A percentile compares a stretch with the other conserved stretches of the same genome.
These are phyloP conservation scores for Triticum timopheevii DNA, from an alignment of 176 grass and related monocot species.

Conservation along the genomic window DNA sequence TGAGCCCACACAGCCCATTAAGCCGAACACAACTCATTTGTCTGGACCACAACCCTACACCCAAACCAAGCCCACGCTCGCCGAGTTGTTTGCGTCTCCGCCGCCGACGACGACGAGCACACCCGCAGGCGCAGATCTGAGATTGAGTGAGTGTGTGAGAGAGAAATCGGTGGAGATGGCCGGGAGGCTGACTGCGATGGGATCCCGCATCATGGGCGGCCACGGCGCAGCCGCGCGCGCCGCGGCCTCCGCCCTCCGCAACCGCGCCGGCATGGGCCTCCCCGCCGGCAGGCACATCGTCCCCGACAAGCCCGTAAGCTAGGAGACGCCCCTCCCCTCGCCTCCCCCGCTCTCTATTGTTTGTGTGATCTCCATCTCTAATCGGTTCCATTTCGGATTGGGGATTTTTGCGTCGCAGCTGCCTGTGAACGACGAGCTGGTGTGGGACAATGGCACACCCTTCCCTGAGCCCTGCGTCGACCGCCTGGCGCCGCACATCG, in stretches of 20 bases:
- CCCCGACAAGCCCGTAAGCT: constrained; percentile 84
- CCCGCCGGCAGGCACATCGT: constrained; percentile 90
- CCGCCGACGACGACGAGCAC: constrained; percentile 11
- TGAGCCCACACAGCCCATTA: too few relatives aligned
- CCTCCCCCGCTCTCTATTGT: not conserved
- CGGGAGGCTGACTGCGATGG: constrained; percentile 66
- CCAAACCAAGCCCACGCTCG: constrained; percentile 1
- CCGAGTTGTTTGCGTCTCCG: not conserved
- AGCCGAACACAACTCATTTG: too few relatives aligned
- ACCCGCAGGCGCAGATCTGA: constrained; percentile 24
- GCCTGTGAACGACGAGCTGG: constrained; percentile 61
- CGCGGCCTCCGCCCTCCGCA: constrained; percentile 59
- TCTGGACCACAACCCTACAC: not conserved
- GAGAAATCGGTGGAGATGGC: constrained; percentile 52
- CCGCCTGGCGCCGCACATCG: constrained; percentile 85
- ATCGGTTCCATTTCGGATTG: constrained; percentile 13
- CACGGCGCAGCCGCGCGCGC: constrained; percentile 67
- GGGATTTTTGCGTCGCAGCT: constrained; percentile 47
- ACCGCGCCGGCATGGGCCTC: constrained; percentile 90
- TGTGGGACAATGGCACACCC: constrained; percentile 97
- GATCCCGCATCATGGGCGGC: constrained; percentile 75
- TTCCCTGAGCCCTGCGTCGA: constrained; percentile 94
- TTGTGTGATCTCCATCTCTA: not conserved
- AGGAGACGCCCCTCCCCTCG: not conserved
- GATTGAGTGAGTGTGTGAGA: not conserved